A percentile compares a stretch with the other conserved stretches of the same genome.
Evolutionary conservation across 768 basidiomycete genomes (phyloP).

Genomic region (Termitomyces sp.): DNA sequence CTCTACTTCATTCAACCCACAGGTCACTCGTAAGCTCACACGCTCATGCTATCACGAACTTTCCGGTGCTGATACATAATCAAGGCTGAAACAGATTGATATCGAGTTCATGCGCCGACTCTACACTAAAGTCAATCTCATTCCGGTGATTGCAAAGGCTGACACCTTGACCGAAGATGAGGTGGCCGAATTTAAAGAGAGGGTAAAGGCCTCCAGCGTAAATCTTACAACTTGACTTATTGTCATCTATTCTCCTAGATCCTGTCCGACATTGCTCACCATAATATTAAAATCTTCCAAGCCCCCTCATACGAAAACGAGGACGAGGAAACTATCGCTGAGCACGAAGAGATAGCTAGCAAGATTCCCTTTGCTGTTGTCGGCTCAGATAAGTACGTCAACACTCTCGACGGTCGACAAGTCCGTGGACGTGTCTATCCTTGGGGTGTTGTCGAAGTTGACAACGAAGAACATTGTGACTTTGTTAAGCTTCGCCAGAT

Average conservation of each 20-base stretch:
- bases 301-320: constrained; percentile 97
- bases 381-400: constrained; percentile 82
- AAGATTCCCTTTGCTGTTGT: constrained; percentile 99
- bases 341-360: constrained; percentile 95
- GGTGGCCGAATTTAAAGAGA: constrained; percentile 85
- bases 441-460: constrained; percentile 99
- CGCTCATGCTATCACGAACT: background rate
- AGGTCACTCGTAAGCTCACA: constrained; percentile 80
- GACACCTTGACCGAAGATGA: constrained; percentile 98
- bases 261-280: constrained; percentile 87
- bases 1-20: constrained; percentile 99
- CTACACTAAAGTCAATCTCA: constrained; percentile 96
- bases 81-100: constrained; percentile 93
- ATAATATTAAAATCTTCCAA: constrained; percentile 97
- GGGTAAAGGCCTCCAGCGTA: constrained; percentile 43
- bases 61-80: constrained; percentile 1
- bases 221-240: constrained; percentile 4
- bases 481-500: constrained; percentile 99
- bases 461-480: constrained; percentile 99
- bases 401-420: constrained; percentile 80
- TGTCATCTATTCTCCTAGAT: constrained; percentile 45
- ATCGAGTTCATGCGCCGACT: constrained; percentile 98
- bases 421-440: constrained; percentile 96
- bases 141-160: constrained; percentile 97
- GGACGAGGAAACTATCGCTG: constrained; percentile 96